Evolutionary conservation across 805 yeast genomes (phyloP), one percentile per base, ranked within the genome.

Genomic region (Maudiozyma barnettii): DNA sequence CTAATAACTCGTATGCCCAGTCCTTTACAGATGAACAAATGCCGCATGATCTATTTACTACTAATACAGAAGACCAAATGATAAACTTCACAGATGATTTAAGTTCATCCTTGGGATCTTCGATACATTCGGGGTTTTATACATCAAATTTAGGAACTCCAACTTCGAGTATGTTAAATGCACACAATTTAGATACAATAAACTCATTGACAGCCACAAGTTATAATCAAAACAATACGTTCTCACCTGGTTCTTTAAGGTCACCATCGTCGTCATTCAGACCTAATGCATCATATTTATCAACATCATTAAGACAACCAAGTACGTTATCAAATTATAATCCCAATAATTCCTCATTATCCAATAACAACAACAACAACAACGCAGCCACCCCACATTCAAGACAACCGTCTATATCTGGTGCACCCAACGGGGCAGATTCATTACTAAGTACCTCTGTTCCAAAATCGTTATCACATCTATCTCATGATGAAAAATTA

Each of bases 401-500:
- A 20, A 59, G 68, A 21, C 57, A 58, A 30, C 61, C 61, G 16
- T 67, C 68, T 12, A 46, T 62, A 53, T 44, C 46, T 3, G 39
- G 39, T 38, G 43, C 33, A 36, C n/a, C 19, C 6, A 42, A 43
- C 22, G 41, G 39, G 30, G 44, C 35, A 39, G 46, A 43, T 26
- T 26, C 35, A 7, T 9, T 13, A 1, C 20, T 47, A 19, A 46
- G 54, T 37, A 41, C 49, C 0, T 52, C 55, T 48, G 59, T 56
- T 13, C 57, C 58, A 7, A 54, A 55, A 43, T 44, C 48, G 13
- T 19, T 53, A 35, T 45, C 56, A 12, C 51, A 50, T 45, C 40
- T 58, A 41, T 50, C 66, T 14, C 52, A 56, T 57, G 95, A 84
- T 45, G 88, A 83, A 49, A 84, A 84, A 59, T 63, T 84, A 46